Percentiles rank a stretch among this genome's conserved stretches.
phyloP scores from a whole-genome alignment of 495 filamentous ascomycete species.

The Penicillium herquei region DNA sequence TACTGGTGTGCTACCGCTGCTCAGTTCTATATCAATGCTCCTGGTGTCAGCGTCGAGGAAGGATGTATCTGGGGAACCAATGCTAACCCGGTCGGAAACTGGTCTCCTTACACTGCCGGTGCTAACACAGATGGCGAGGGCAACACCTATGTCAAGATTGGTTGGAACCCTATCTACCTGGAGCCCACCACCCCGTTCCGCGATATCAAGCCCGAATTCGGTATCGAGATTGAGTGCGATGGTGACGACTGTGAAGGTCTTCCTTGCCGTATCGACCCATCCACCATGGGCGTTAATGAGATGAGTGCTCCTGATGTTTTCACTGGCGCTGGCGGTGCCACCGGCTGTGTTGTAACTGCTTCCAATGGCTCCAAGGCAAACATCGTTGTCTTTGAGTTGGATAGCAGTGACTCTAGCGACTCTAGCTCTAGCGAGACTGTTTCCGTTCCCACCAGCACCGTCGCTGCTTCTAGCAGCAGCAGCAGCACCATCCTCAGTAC shows the following conservation, averaged over 20 bases:
- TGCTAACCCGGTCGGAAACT: conserved; percentile 69
- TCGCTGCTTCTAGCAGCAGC: conserved; percentile 17
- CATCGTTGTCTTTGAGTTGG: conserved; percentile 61
- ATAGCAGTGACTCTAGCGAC: conserved; percentile 24
- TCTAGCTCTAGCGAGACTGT: conserved; percentile 12
- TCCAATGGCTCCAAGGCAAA: conserved; percentile 65
- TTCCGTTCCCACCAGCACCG: conserved; percentile 16
- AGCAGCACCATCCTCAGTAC: conserved; percentile 21
- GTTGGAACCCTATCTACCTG: conserved; percentile 77
- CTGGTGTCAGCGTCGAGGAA: conserved; percentile 56
- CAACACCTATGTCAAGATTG: conserved; percentile 72
- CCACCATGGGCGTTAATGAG: conserved; percentile 59
- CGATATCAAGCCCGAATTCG: conserved; percentile 59
- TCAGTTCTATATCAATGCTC: conserved; percentile 82
- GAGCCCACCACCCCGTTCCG: conserved; percentile 56
- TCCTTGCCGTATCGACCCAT: conserved; percentile 72
- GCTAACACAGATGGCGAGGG: conserved; percentile 67
- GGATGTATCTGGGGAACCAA: conserved; percentile 72
- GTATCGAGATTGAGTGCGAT: conserved; percentile 68
- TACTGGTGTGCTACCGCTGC: conserved; percentile 76
- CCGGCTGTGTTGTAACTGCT: conserved; percentile 78
- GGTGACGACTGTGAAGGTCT: conserved; percentile 68
- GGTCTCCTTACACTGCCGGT: conserved; percentile 76
- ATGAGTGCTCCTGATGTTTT: conserved; percentile 46
- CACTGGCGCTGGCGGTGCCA: conserved; percentile 65